phyloP scores from a whole-genome alignment of 257 asterid genomes.

The Eucommia ulmoides region DNA sequence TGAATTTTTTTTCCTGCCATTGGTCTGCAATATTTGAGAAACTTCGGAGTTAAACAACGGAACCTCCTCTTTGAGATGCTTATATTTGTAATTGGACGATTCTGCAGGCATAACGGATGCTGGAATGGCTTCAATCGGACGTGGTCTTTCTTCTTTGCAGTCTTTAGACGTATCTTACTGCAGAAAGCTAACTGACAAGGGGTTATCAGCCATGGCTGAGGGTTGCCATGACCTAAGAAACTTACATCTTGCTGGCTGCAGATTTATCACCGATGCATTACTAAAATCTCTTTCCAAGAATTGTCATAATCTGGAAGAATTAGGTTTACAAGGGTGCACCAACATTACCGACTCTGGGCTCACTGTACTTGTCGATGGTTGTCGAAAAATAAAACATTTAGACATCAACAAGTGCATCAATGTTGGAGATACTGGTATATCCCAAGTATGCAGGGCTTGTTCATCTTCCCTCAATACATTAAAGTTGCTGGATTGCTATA shows the following conservation, averaged over 20 bases:
- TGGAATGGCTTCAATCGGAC: conserved; percentile 58
- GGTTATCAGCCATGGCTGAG: conserved; percentile 56
- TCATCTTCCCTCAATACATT: conserved; percentile 48
- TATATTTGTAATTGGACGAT: neutral
- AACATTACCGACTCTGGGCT: conserved; percentile 68
- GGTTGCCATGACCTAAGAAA: conserved; percentile 57
- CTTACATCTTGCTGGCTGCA: conserved; percentile 64
- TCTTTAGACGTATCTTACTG: conserved; percentile 79
- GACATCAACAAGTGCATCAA: conserved; percentile 78
- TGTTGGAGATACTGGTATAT: conserved; percentile 56
- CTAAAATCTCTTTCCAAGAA: conserved; percentile 51
- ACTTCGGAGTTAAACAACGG: no score
- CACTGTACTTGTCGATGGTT: conserved; percentile 58
- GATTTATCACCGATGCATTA: conserved; percentile 57
- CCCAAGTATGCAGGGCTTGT: conserved; percentile 49
- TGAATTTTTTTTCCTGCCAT: no score
- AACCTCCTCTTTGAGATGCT: neutral
- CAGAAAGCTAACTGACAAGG: conserved; percentile 79
- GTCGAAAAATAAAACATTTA: conserved; percentile 51
- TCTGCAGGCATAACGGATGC: conserved; percentile 69
- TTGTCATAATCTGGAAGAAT: conserved; percentile 60
- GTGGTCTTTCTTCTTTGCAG: conserved; percentile 51
- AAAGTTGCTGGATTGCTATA: conserved; percentile 70
- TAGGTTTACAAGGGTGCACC: conserved; percentile 68
- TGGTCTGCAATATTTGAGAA: no score